Evolutionary conservation across 345 rosid genomes (phyloP), one percentile per base, ranked within the genome.

Genomic region (Linum lewisii): DNA sequence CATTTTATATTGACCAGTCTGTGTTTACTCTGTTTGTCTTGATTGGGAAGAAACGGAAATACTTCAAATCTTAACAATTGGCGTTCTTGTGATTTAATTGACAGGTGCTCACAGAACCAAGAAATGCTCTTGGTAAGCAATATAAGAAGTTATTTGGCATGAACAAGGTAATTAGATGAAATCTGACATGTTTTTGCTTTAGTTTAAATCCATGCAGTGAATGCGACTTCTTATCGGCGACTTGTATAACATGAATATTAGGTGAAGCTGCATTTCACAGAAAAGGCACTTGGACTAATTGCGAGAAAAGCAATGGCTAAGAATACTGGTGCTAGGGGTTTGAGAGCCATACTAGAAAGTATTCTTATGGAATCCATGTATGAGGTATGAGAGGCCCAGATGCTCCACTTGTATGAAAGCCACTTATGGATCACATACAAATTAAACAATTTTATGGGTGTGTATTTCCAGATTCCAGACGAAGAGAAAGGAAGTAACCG

Each of bases 281-380:
- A 84, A 57, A 81, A 75, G 66, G 98, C 98, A 7, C 78, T 92
- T 18, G 78, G 76, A 81, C 58, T 83, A 21, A 86, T 88, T 67
- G 86, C 97, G 21, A 77, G 77, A 75, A 88, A 77, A 68, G 95
- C 98, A 8, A 86, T 82, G 89, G 87, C 75, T 54, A 92, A 88
- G 76, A 88, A 88, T 49, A 92, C 98, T 0, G 96, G 98, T 64
- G 98, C 98, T 2, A 82, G 98, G 79, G 97, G 98, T 24, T 81
- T 88, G 53, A 77, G 95, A 75, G 83, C 96, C 76, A 66, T 92
- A 67, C 77, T 92, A 51, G 98, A 92, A 81, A 83, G 76, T 82
- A 83, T 82, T 73, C 80, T 92, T 26, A 88, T 85, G 21, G 98
- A 92, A 79, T 76, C 98, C 63, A 92, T 92, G 98, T 92, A 80